phyloP scores from a whole-genome alignment of 768 basidiomycete genomes.

The Agaricus bisporus region DNA sequence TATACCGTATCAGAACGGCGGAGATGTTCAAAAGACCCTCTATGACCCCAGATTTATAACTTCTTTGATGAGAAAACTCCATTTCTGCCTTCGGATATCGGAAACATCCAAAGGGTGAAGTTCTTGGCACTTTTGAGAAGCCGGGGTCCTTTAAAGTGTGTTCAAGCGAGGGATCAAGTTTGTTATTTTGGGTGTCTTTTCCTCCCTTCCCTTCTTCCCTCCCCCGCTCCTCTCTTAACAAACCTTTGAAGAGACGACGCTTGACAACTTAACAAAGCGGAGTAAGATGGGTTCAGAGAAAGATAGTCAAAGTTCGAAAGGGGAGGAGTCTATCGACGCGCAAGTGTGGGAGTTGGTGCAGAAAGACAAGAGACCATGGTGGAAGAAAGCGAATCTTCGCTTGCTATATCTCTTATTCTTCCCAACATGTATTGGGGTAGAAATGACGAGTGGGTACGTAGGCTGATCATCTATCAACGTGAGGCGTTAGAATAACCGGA shows the following conservation, averaged over 20 bases:
- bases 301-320: constrained; percentile 10
- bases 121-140: neutral
- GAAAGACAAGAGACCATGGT: constrained; percentile 54
- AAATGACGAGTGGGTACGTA: constrained; percentile 54
- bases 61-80: neutral
- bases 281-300: neutral
- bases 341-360: constrained; percentile 37
- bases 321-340: constrained; percentile 14
- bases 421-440: constrained; percentile 56
- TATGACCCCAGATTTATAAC: constrained; percentile 9
- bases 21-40: neutral
- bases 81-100: neutral
- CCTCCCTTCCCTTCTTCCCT: neutral
- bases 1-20: neutral
- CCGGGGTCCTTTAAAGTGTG: neutral
- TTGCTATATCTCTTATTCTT: constrained; percentile 49
- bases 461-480: neutral
- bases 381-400: constrained; percentile 53
- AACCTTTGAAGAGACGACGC: neutral
- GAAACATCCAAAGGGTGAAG: neutral
- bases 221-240: neutral
- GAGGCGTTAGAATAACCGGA: neutral
- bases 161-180: neutral
- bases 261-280: neutral
- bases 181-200: neutral